phyloP scores from a whole-genome alignment of 805 yeast species.

The Hanseniaspora valbyensis region DNA sequence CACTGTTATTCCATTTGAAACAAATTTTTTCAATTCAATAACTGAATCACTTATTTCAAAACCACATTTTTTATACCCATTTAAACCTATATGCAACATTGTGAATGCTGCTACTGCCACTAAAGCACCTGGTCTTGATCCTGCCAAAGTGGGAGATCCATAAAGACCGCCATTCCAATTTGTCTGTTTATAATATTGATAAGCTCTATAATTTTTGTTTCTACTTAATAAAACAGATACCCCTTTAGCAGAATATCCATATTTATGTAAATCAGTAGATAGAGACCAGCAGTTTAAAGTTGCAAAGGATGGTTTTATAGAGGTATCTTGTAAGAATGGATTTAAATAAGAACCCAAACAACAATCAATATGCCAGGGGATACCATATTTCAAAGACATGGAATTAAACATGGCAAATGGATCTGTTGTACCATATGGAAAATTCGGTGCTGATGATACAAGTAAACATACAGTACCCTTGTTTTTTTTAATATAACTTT shows the following conservation, averaged over 20 bases:
- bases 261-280: slow-evolving; percentile 98
- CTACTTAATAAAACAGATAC: slow-evolving; percentile 88
- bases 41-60: slow-evolving; percentile 57
- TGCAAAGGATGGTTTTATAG: slow-evolving; percentile 48
- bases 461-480: slow-evolving; percentile 49
- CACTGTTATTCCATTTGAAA: slow-evolving; percentile 32
- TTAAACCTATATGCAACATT: slow-evolving; percentile 63
- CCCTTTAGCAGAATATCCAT: slow-evolving; percentile 97
- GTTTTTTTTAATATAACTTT: slow-evolving; percentile 56
- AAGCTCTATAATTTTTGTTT: slow-evolving; percentile 47
- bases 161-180: slow-evolving; percentile 94
- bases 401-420: slow-evolving; percentile 64
- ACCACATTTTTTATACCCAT: slow-evolving; percentile 67
- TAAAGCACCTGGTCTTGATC: slow-evolving; percentile 92
- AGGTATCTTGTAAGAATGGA: slow-evolving; percentile 45
- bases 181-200: slow-evolving; percentile 72
- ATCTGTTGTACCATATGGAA: slow-evolving; percentile 92
- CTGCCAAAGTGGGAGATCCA: slow-evolving; percentile 94
- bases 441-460: slow-evolving; percentile 93
- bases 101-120: slow-evolving; percentile 99
- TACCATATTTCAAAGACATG: slow-evolving; percentile 42
- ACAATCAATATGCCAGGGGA: slow-evolving; percentile 92
- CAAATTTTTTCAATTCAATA: slow-evolving; percentile 40
- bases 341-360: slow-evolving; percentile 89
- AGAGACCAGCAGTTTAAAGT: slow-evolving; percentile 39